Evolutionary conservation across 805 yeast species (phyloP).

Genomic region (Candida berthetii): DNA sequence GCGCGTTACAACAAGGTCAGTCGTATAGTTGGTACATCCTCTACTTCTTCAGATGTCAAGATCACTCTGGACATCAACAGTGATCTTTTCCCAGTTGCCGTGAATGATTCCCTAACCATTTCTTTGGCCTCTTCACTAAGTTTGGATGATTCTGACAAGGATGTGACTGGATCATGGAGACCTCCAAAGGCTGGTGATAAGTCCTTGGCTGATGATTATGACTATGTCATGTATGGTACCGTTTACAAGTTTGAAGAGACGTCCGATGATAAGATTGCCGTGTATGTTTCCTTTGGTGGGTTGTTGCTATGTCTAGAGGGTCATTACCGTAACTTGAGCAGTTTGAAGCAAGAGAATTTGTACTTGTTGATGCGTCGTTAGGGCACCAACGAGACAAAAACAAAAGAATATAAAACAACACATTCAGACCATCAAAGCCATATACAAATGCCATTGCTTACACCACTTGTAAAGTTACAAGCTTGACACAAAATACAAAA

Average conservation of each 20-base stretch:
- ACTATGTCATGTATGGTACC: conserved; percentile 97
- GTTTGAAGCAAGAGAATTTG: conserved; percentile 89
- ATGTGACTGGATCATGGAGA: conserved; percentile 39
- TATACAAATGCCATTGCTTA: neutral
- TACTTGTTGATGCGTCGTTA: conserved; percentile 77
- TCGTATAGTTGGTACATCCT: conserved; percentile 83
- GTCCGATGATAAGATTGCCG: conserved; percentile 56
- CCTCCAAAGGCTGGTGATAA: conserved; percentile 76
- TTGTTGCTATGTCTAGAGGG: conserved; percentile 92
- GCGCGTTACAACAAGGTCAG: conserved; percentile 91
- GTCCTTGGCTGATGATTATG: conserved; percentile 92
- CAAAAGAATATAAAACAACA: neutral
- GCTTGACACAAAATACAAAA: too few relatives aligned
- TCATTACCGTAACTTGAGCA: conserved; percentile 80
- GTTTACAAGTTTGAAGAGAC: conserved; percentile 95
- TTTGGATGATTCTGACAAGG: conserved; percentile 41
- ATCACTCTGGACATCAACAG: conserved; percentile 86
- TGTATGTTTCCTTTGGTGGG: conserved; percentile 95
- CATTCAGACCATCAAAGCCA: neutral
- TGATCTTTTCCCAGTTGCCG: conserved; percentile 81
- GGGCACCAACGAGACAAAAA: too few relatives aligned
- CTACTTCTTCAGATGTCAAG: conserved; percentile 73
- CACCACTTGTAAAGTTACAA: too few relatives aligned
- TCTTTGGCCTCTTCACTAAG: conserved; percentile 76
- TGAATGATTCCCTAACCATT: conserved; percentile 74